These are phyloP conservation scores for Lachnellula cervina DNA, from an alignment of 2,329 filamentous ascomycete species.

Conservation along the genomic window DNA sequence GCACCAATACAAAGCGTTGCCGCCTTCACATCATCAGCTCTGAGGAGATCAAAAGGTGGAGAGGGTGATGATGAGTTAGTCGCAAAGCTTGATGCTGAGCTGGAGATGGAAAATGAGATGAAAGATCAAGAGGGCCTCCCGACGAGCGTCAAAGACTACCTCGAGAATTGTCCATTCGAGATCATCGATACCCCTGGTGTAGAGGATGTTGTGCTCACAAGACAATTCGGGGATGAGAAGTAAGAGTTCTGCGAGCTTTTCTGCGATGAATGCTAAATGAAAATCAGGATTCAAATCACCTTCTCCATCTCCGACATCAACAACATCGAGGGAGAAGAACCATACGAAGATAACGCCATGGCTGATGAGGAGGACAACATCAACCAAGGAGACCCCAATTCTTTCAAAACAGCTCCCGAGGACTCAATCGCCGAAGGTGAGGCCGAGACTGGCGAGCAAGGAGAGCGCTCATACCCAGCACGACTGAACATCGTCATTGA, in stretches of 20 bases:
- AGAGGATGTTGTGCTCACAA: constrained; percentile 81
- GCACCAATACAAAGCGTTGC: constrained; percentile 24
- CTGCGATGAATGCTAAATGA: constrained; percentile 19
- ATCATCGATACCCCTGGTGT: constrained; percentile 76
- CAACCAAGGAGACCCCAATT: constrained; percentile 50
- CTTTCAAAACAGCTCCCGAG: constrained; percentile 52
- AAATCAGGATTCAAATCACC: constrained; percentile 64
- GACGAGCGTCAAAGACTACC: constrained; percentile 77
- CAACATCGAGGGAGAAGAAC: constrained; percentile 54
- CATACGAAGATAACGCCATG: constrained; percentile 52
- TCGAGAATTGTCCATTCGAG: constrained; percentile 80
- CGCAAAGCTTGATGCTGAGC: constrained; percentile 79
- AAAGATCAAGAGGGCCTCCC: constrained; percentile 66
- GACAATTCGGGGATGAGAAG: constrained; percentile 84
- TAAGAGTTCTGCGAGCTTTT: constrained; percentile 42
- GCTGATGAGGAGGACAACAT: constrained; percentile 45
- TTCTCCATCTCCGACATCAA: constrained; percentile 84
- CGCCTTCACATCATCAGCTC: constrained; percentile 36
- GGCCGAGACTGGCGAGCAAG: constrained; percentile 47
- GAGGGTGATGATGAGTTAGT: constrained; percentile 74
- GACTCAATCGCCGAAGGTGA: constrained; percentile 52
- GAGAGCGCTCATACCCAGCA: constrained; percentile 65
- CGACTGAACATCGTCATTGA: constrained; percentile 83
- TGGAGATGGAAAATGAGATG: constrained; percentile 78
- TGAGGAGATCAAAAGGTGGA: constrained; percentile 35